Percentiles rank a stretch among this genome's conserved stretches.
Evolutionary conservation across 345 rosid genomes (phyloP).

Genomic region (Citrus glauca): DNA sequence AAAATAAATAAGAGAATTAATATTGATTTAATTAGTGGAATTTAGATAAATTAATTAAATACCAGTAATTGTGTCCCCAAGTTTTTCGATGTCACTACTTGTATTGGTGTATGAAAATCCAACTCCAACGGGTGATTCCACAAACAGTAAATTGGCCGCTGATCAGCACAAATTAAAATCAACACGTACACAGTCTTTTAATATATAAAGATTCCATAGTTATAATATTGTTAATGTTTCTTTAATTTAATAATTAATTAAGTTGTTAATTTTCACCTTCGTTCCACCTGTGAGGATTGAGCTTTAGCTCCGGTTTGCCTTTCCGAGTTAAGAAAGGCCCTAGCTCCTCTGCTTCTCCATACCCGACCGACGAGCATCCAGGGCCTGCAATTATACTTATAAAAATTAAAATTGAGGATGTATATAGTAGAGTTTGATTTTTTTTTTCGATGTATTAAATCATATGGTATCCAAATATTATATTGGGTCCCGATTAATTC

Average conservation of each 20-base stretch:
- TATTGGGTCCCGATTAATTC: too few species aligned
- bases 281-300: slow-evolving; percentile 71
- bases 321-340: slow-evolving; percentile 80
- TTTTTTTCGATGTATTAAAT: too few species aligned
- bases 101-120: slow-evolving; percentile 64
- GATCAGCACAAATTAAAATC: not conserved
- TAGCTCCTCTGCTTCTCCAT: slow-evolving; percentile 71
- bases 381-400: slow-evolving; percentile 42
- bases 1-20: not conserved
- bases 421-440: too few species aligned
- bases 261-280: slow-evolving; percentile 30
- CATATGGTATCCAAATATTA: accelerated
- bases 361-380: slow-evolving; percentile 78
- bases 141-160: slow-evolving; percentile 63
- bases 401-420: too few species aligned
- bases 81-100: slow-evolving; percentile 33
- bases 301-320: slow-evolving; percentile 37
- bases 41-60: not conserved
- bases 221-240: too few species aligned
- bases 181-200: not conserved
- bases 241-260: not conserved
- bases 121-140: slow-evolving; percentile 70
- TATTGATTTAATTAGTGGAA: not conserved
- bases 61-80: slow-evolving; percentile 62
- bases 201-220: not conserved